These are phyloP conservation scores for Maudiozyma barnettii DNA, from an alignment of 805 yeast genomes.

Conservation along the genomic window DNA sequence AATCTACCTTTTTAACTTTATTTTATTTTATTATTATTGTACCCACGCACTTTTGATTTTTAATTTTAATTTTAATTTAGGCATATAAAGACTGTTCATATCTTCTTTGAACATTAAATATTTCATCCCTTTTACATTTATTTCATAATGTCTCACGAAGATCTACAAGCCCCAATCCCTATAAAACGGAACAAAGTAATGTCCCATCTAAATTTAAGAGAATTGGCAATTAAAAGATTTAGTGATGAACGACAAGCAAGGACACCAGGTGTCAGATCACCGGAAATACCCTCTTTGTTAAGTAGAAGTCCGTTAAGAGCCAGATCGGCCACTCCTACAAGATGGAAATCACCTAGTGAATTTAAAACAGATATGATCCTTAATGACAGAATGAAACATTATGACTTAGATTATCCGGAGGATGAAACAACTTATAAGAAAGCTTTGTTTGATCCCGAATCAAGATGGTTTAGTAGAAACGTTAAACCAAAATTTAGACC, in stretches of 20 bases:
- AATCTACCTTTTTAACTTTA: too few species aligned
- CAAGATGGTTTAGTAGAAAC: slow-evolving; percentile 33
- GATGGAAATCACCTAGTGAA: slow-evolving; percentile 7
- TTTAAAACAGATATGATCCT: slow-evolving; percentile 18
- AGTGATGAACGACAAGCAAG: slow-evolving; percentile 13
- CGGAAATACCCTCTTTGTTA: slow-evolving; percentile 1
- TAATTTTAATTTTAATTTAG: too few species aligned
- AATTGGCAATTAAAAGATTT: background rate
- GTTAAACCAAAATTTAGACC: slow-evolving; percentile 28
- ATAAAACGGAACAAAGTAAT: slow-evolving; percentile 11
- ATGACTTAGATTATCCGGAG: slow-evolving; percentile 45
- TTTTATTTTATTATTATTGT: too few species aligned
- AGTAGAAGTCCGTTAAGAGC: slow-evolving; percentile 5
- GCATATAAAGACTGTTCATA: too few species aligned
- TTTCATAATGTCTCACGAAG: slow-evolving; percentile 6
- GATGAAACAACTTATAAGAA: slow-evolving; percentile 14
- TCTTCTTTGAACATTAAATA: too few species aligned
- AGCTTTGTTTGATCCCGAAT: slow-evolving; percentile 24
- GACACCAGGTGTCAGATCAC: slow-evolving; percentile 5
- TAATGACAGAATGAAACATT: slow-evolving; percentile 30
- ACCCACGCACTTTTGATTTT: too few species aligned
- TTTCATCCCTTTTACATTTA: too few species aligned
- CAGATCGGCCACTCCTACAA: slow-evolving; percentile 20
- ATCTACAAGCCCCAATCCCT: slow-evolving; percentile 24
- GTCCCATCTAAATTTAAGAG: slow-evolving; percentile 10